Evolutionary conservation across 371 early-diverging fungal species (phyloP), one percentile per base, ranked within the genome.

Genomic region (Smittium culicis): DNA sequence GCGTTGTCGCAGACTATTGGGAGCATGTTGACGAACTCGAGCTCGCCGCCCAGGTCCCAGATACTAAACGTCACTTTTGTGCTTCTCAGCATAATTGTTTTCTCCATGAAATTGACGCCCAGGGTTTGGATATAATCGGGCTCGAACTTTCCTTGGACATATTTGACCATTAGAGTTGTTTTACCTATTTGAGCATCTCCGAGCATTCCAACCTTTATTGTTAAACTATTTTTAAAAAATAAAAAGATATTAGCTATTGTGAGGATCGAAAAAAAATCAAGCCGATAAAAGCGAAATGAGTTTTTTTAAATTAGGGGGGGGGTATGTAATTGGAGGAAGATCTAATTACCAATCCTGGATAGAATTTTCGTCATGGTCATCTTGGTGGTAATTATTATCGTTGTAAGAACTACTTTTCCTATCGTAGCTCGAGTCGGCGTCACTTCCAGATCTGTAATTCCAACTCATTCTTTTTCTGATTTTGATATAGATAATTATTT

Each of bases 131-230:
- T 91, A 73, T 96, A 95, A 69, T 94, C 93, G 63, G 92, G 88
- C 71, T 94, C 93, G 74, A 92, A 98, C 31, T 88, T 88, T 0
- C 95, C 94, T 76, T 98, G 98, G 31, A 96, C 96, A 73, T 96
- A 99, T 77, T 96, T 95, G 63, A 93, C 92, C 94, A 99, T 95
- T 69, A 99, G 77, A 67, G 89, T 90, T 5, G 99, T 99, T 76
- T 99, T 99, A 27, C 99, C 99, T 34, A 98, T 98, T 74, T 98
- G 98, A 57, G 92, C 88, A 74, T 98, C 97, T 30, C 99, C 99
- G 54, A 99, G 91, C 84, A 99, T 92, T 28, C 98, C 96, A 65
- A 98, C 92, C 77, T 99, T 99, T 14, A 64, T 64, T 35, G 65
- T 64, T 35, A 64, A 35, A 27, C 65, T 64, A 64, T 45, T 11